These are phyloP conservation scores for Byssothecium circinans DNA, from an alignment of 2,329 filamentous ascomycete genomes.

Conservation along the genomic window DNA sequence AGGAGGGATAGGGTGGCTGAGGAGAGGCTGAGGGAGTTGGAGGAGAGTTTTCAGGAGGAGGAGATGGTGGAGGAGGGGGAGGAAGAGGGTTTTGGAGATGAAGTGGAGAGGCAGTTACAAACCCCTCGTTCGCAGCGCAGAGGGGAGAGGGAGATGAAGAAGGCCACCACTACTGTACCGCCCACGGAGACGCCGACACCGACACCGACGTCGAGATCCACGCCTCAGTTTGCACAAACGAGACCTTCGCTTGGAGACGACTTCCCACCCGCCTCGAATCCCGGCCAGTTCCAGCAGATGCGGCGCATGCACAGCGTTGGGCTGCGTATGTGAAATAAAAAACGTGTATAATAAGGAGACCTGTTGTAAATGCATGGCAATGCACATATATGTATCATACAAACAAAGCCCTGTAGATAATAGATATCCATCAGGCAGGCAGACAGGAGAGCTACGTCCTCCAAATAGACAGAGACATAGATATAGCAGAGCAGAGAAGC, in stretches of 20 bases:
- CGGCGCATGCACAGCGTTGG: constrained; percentile 34
- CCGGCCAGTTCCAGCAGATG: constrained; percentile 18
- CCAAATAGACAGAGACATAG: too few species aligned
- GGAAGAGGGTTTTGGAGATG: constrained; percentile 7
- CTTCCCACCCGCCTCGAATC: constrained; percentile 25
- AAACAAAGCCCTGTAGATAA: too few species aligned
- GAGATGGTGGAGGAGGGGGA: constrained; percentile 16
- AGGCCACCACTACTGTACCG: not conserved
- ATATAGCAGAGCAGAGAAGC: too few species aligned
- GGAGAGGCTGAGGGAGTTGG: constrained; percentile 28
- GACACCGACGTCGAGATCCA: constrained; percentile 8
- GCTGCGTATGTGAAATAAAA: constrained; percentile 9
- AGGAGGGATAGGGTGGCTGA: constrained; percentile 41
- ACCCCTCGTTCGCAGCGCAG: not conserved
- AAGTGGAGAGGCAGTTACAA: not conserved
- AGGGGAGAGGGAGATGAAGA: not conserved
- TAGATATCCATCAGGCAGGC: too few species aligned
- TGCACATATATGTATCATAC: not conserved
- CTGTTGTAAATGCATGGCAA: not conserved
- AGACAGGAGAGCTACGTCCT: too few species aligned
- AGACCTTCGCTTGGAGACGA: constrained; percentile 26
- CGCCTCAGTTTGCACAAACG: constrained; percentile 20
- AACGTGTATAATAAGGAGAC: not conserved
- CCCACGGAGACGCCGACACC: not conserved
- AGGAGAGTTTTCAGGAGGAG: constrained; percentile 24